Evolutionary conservation across 768 basidiomycete genomes (phyloP), one percentile per base, ranked within the genome.

Genomic region (Lanmaoa pseudosensibilis): DNA sequence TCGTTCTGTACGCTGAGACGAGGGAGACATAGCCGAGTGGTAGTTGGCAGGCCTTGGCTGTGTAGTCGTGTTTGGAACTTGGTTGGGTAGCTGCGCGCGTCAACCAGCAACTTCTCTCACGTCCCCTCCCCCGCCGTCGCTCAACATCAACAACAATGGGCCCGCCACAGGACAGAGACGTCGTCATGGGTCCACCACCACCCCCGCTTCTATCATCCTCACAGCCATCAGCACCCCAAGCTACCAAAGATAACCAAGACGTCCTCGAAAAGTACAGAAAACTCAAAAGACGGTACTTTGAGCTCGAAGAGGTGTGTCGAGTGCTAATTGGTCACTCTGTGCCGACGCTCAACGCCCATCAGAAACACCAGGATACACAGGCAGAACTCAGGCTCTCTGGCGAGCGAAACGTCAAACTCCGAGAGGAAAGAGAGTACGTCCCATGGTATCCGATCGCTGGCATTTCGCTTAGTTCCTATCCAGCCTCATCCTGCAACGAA

Each of bases 251-350:
- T 55, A 64, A 56, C 49, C 77, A 76, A 49, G 85, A 85, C 48
- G 67, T 79, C 58, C 63, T 65, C 46, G 86, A 87, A 73, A 88
- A 87, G 71, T 86, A 87, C 69, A 75, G 73, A 57, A 82, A 78
- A 60, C 75, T 88, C 50, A 90, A 90, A 67, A 73, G 83, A 41
- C 82, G 83, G 39, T 86, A 81, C 68, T 80, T 80, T 60, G 85
- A 87, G 52, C 79, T 88, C 40, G 85, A 88, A 63, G 83, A 89
- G 81, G 88, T 89, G 52, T 63, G 83, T 74, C 37, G 0, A 46
- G 38, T 41, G 46, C 37, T 30, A n/a, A 49, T 41, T 12, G 5
- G 1, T 25, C 21, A 2, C 37, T 9, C 36, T 18, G 2, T 3
- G 1, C 10, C 9, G 25, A 25, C 15, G 12, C 57, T 46, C 34